These are phyloP conservation scores for Saururus chinensis DNA, from an alignment of 164 flowering plant genomes.

Conservation along the genomic window DNA sequence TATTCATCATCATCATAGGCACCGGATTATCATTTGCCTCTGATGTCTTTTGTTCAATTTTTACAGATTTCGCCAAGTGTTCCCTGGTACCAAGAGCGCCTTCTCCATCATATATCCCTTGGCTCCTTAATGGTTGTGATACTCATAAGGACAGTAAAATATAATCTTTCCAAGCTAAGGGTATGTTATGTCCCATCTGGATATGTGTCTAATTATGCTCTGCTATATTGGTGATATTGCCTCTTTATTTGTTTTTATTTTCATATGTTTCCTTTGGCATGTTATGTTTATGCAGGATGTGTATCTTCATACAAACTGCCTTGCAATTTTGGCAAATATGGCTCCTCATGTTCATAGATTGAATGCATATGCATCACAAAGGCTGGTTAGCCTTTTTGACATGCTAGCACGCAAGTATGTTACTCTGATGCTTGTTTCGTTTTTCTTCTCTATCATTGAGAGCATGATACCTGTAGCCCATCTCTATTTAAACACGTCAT, in stretches of 20 bases:
- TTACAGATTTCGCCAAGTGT: slow-evolving; percentile 70
- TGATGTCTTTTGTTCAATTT: not conserved
- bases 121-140: slow-evolving; percentile 91
- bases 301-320: slow-evolving; percentile 93
- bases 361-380: slow-evolving; percentile 95
- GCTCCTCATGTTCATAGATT: slow-evolving; percentile 90
- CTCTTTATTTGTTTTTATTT: too few species aligned
- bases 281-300: slow-evolving; percentile 47
- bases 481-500: too few species aligned
- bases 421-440: not conserved
- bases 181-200: slow-evolving; percentile 27
- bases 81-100: slow-evolving; percentile 95
- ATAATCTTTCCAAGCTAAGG: slow-evolving; percentile 81
- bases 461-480: not conserved
- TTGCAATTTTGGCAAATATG: slow-evolving; percentile 96
- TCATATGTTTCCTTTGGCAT: not conserved
- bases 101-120: slow-evolving; percentile 82
- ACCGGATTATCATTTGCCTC: not conserved
- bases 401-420: slow-evolving; percentile 95
- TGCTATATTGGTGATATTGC: not conserved
- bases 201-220: not conserved
- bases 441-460: not conserved
- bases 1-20: not conserved
- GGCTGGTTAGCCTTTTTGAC: slow-evolving; percentile 90
- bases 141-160: slow-evolving; percentile 88